Base-by-base conservation (phyloP, 192 early-diverging fungal species). In the Funneliformis mosseae region DNA sequence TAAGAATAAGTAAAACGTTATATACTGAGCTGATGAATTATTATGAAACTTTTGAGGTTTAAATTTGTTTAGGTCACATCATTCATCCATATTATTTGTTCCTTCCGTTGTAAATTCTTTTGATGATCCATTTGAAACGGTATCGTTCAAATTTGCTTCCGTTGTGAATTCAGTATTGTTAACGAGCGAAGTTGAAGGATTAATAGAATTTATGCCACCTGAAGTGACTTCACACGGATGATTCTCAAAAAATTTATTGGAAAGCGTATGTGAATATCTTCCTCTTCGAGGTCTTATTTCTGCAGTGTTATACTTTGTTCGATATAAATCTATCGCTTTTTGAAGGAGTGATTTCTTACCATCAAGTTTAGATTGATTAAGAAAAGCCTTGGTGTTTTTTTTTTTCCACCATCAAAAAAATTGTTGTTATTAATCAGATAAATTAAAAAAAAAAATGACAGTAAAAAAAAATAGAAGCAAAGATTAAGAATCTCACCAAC, bases 291-390 rank as follows among this genome's bases (percentile, higher is more conserved):
- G 77, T 45, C 64, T 60, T 69, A 33, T 18, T 33, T 79, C 77
- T 14, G 38, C n/a, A 39, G 46, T 55, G 16, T 0, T 33, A 33
- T 50, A 79, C 48, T 79, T 79, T 21, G 63, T 8, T 5, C 85
- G 73, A 69, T 91, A 92, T 1, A 83, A 82, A 81, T 91, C 87
- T 48, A 92, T 33, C 3, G 85, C 87, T 63, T 84, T 81, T 67
- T 91, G 91, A 27, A 92, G 82, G n/a, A 91, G 39, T 1, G 82
- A 71, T 48, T 79, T 83, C 27, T 83, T 89, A 50, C 87, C 88
- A 21, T 45, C 62, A 6, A 91, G 74, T 61, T 83, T 46, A 4
- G 55, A 23, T 28, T 25, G 73, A 74, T 92, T 92, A 63, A 91
- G 55, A 14, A 63, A 82, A 33, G 87, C 88, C 83, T 75, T n/a